phyloP scores from a whole-genome alignment of 2,329 filamentous ascomycete genomes.

The Arthroderma sp. region DNA sequence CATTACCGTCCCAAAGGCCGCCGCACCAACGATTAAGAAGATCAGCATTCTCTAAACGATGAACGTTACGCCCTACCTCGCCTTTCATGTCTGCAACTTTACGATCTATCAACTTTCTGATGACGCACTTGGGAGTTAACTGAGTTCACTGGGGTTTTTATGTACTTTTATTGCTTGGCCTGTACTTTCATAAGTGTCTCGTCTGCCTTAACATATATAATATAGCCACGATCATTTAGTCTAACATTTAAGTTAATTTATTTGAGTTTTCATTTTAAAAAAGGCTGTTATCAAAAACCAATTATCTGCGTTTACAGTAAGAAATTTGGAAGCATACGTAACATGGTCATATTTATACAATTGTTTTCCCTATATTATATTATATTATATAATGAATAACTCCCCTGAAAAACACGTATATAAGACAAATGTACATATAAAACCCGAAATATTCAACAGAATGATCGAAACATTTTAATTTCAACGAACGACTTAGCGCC shows the following conservation, averaged over 20 bases:
- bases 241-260: too few species aligned
- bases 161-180: not conserved
- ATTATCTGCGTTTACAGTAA: too few species aligned
- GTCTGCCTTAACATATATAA: not conserved
- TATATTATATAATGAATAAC: not conserved
- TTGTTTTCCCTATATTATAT: not conserved
- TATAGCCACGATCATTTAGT: not conserved
- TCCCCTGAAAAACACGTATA: not conserved
- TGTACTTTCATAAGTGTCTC: not conserved
- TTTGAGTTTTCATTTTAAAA: too few species aligned
- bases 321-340: too few species aligned
- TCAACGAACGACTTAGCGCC: not conserved
- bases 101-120: not conserved
- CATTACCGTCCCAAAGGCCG: constrained; percentile 45
- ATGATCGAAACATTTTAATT: not conserved
- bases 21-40: constrained; percentile 38
- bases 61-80: not conserved
- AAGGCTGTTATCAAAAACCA: too few species aligned
- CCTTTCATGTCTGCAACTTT: not conserved
- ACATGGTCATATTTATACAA: not conserved
- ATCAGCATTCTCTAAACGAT: constrained; percentile 33
- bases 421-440: not conserved
- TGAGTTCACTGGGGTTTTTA: not conserved
- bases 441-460: not conserved
- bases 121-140: not conserved